Percentiles rank a stretch among this genome's conserved stretches.
phyloP scores from a whole-genome alignment of 1,284 basidiomycete genomes.

The Afroboletus lepidellus region DNA sequence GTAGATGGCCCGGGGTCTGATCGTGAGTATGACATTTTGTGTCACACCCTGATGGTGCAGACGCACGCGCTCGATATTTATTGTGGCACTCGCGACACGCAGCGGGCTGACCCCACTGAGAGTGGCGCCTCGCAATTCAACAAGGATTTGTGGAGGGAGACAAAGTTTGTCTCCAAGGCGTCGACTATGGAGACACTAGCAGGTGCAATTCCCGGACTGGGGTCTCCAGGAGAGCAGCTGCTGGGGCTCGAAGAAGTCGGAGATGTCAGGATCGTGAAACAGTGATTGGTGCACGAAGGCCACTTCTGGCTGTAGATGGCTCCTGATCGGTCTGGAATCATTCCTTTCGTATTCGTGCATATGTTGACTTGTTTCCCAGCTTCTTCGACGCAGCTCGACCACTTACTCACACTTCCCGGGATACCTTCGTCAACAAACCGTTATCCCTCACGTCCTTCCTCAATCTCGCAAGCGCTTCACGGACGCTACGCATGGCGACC shows the following conservation, averaged over 20 bases:
- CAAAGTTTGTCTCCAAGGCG: neutral
- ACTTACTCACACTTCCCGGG: too few species aligned
- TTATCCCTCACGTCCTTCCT: neutral
- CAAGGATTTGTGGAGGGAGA: too few species aligned
- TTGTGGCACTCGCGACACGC: neutral
- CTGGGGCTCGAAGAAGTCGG: neutral
- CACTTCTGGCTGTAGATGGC: conserved; percentile 3
- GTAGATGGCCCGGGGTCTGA: neutral
- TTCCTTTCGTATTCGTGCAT: neutral
- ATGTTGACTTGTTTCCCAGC: neutral
- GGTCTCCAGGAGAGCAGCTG: neutral
- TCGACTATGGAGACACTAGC: neutral
- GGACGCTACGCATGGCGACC: too few species aligned
- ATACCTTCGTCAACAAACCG: neutral
- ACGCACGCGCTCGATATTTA: neutral
- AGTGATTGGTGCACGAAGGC: neutral
- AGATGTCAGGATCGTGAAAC: neutral
- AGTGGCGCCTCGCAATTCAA: neutral
- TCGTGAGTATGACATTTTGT: too few species aligned
- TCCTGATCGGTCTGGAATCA: neutral
- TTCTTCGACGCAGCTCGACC: neutral
- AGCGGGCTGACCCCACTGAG: neutral
- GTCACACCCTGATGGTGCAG: neutral
- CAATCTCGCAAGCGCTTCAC: neutral
- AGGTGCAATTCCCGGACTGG: neutral